Evolutionary conservation across 2,329 filamentous ascomycete species (phyloP), one percentile per base, ranked within the genome.

Genomic region (Monosporascus sp.): DNA sequence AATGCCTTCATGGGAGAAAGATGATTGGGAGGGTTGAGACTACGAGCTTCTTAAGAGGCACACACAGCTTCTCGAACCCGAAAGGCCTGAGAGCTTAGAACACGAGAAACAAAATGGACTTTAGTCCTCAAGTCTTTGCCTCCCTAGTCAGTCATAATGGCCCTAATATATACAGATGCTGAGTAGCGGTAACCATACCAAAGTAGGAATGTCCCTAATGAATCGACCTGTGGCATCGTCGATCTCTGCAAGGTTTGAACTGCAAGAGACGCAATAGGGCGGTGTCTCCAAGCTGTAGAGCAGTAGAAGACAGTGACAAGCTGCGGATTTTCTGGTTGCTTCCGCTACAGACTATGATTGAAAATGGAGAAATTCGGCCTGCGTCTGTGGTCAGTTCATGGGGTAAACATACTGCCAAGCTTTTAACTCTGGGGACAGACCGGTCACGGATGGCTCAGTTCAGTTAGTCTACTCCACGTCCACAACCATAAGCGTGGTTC

Each of bases 391-490:
- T 11, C 24, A 46, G 43, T 17, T 46, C 22, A 26, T 28, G 43
- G 43, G 43, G 43, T 28, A 46, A 26, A 18, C 24, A 46, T 46
- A 28, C 24, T 49, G 58, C 58, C 58, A 60, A 60, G 58, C 48
- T 47, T 47, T 35, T 48, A 28, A 49, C 49, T 45, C 52, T 50
- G 49, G 58, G 57, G 37, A 58, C 50, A 26, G 49, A 57, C 31
- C 53, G 51, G 48, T 22, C 57, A 59, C 53, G 53, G 55, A 49
- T 61, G 57, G 57, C 57, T 56, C 55, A 55, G 41, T 44, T 22
- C 49, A 46, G 51, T 51, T 53, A 20, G 46, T 55, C 56, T 53
- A 54, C 48, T 55, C 51, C 50, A 51, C 51, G 48, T 44, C 56
- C 53, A 49, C 54, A 35, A 35, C 31, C 31, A 9, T 35, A 14